Evolutionary conservation across 371 early-diverging fungal genomes (phyloP), one percentile per base, ranked within the genome.

Genomic region (Mucor plumbeus): DNA sequence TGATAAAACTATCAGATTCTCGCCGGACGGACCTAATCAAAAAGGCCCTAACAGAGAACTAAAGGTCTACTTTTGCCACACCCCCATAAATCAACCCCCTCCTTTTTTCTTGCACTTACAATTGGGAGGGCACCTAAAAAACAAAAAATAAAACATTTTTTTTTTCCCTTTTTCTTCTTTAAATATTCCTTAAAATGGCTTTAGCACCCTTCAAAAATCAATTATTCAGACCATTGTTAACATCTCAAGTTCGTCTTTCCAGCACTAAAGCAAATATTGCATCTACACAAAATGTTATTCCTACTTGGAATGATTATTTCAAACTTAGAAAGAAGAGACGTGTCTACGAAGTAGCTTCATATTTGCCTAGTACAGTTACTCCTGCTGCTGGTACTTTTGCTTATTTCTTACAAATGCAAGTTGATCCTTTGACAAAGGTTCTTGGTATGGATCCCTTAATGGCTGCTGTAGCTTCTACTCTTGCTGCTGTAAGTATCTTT

Each of bases 241-340:
- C 40, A 10, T 43, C 47, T 11, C 69, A 68, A 36, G 61, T 69
- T 57, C 73, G 69, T 15, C 57, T 68, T 1, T 34, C 36, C 53
- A 58, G 59, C 39, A 63, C 40, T 1, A 61, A 56, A 40, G 58
- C 56, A 11, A 53, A 36, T 53, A 7, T 50, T 9, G 31, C 56
- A 36, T 44, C 44, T 41, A 19, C 44, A 43, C 64, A 59, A 41
- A 50, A 60, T 11, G 40, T 56, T 14, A 76, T 80, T 62, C 70
- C 75, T 31, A 79, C 86, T 44, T 94, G 94, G 94, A 79, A 88
- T 34, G 88, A 90, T 59, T 96, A 93, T 76, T 96, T 96, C 76
- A 74, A 79, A 34, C 71, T 94, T 67, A 91, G 94, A 59, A 81
- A 84, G 58, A 87, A 87, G 47, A 87, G 90, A 41, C 88, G 89